Base-by-base conservation (phyloP, 305 asterid genomes). In the Lippia alba region DNA sequence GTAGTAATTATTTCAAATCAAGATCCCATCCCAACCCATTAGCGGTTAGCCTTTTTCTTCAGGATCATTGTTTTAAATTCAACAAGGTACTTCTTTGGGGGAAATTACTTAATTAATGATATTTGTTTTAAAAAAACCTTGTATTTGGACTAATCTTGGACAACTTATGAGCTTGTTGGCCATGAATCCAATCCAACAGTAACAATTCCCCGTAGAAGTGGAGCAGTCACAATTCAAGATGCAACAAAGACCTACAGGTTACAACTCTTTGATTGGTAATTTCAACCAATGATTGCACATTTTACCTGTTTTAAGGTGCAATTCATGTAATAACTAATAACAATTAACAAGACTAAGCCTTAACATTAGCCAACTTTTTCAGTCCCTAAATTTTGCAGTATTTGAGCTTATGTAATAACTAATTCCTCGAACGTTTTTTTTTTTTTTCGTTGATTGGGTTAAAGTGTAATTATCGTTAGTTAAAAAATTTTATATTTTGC, bases 251-350 rank as follows among this genome's bases (percentile, higher is more conserved):
- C 44, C 46, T 56, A 41, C 46, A 53, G 64, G 40, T n/a, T 36
- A 36, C 15, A 56, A 55, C 24, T 39, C 60, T 70, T 67, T 61
- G 86, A 78, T 75, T 72, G 81, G 64, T 73, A 69, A 76, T 81
- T 72, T 67, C 54, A 74, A 74, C 56, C 80, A 61, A 3, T 69
- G 76, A 61, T 18, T 63, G 65, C 44, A 56, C 18, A 60, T 56
- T n/a, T 15, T 36, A 44, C 12, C 55, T 50, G 66, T 24, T 51
- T 17, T 48, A 63, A 55, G 30, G 56, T 76, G 75, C 75, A 82
- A 86, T 78, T 58, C 69, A 82, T 75, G 54, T 63, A 49, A 44
- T 4, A 33, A 36, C 18, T 54, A 44, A 41, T 12, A 3, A 40
- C 8, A 60, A n/a, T n/a, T n/a, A n/a, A 34, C 8, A 60, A 15